Base-by-base conservation (phyloP, 73 alveolate genomes). In the Durusdinium trenchii region DNA sequence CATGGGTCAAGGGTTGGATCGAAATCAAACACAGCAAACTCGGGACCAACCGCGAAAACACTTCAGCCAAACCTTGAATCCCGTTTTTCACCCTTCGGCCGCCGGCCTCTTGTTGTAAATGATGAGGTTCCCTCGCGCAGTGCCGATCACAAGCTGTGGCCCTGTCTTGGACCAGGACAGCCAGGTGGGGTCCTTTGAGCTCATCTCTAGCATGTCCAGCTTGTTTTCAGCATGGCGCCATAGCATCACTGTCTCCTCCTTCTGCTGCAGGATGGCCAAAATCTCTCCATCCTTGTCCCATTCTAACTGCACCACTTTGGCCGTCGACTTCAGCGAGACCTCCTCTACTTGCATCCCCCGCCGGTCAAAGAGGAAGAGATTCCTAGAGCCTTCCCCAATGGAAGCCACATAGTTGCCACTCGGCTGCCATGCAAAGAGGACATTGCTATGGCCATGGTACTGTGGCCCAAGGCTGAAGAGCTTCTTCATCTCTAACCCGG, bases 101-200 rank as follows among this genome's bases (percentile, higher is more conserved):
- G 20, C 64, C 64, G 99, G 99, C 99, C 99, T 99, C 99, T 99
- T 99, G 99, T 99, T 99, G 99, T 99, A 99, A 99, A 99, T 99
- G 90, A 99, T 99, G 45, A 99, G 99, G 87, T 99, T 99, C 38
- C 99, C 99, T 92, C 99, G 99, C 90, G 99, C 99, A 16, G 99
- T 99, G 67, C 99, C 99, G 42, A 99, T 99, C 67, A 99, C 99
- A 35, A 99, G 99, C 83, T 99, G 99, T 35, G 99, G 99, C 86
- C 99, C 99, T 50, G 99, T 99, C 98, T 99, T 99, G 57, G 99
- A 96, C 99, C 99, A 99, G 62, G 94, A 99, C 38, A 99, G 99
- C 99, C 99, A 99, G 36, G 99, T 99, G 35, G 99, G 99, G 42
- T 93, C 99, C 95, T 95, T 95, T 40, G 87, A 46, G 46, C 86